Conservation (phyloP, 768 basidiomycete genomes). For the Pholiota microspora region DNA sequence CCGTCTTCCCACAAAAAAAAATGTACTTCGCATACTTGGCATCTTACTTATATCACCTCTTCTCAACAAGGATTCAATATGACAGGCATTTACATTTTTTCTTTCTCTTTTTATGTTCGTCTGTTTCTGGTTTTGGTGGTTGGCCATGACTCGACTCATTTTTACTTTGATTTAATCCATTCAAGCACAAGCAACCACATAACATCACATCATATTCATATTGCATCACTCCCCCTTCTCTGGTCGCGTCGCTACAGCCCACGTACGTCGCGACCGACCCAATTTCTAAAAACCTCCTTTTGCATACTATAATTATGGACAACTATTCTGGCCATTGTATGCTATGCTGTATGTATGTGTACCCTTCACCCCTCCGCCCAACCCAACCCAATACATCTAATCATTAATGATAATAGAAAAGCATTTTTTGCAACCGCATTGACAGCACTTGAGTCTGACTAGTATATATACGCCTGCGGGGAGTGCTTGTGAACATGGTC, state of each 20-base stretch:
- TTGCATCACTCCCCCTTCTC: not conserved
- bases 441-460: too few species aligned
- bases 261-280: not conserved
- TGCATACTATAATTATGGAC: too few species aligned
- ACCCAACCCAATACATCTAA: too few species aligned
- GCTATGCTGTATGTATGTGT: too few species aligned
- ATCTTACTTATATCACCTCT: constrained; percentile 15
- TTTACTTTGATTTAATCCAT: not conserved
- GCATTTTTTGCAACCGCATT: too few species aligned
- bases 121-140: not conserved
- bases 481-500: too few species aligned
- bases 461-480: too few species aligned
- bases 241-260: not conserved
- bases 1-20: constrained; percentile 9
- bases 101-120: constrained; percentile 3
- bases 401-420: too few species aligned
- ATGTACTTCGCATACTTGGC: constrained; percentile 16
- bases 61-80: constrained; percentile 16
- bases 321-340: too few species aligned
- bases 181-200: too few species aligned
- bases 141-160: constrained; percentile 1
- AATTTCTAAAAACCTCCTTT: too few species aligned
- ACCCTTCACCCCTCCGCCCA: too few species aligned
- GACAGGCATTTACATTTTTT: constrained; percentile 3
- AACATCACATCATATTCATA: constrained; percentile 5